These are phyloP conservation scores for Lentinula sp. DNA, from an alignment of 768 basidiomycete genomes.

Conservation along the genomic window DNA sequence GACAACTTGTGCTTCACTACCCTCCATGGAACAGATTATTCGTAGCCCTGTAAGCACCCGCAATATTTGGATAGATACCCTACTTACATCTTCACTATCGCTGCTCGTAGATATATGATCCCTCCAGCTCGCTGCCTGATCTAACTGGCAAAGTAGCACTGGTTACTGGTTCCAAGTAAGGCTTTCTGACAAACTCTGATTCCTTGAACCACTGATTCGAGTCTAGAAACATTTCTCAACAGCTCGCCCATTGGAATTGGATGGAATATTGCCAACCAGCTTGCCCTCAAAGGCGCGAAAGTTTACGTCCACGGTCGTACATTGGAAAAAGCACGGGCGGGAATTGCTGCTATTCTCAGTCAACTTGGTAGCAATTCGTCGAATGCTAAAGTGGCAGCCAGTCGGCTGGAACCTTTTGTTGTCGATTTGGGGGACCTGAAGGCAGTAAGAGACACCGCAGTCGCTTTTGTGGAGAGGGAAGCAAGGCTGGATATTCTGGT, in stretches of 20 bases:
- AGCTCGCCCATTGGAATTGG: constrained; percentile 6
- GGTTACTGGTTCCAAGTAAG: constrained; percentile 39
- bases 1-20: too few relatives aligned
- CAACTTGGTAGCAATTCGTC: neutral
- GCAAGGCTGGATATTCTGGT: neutral
- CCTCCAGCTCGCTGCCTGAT: constrained; percentile 19
- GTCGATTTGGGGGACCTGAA: constrained; percentile 2
- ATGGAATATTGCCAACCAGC: constrained; percentile 6
- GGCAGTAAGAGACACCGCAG: neutral
- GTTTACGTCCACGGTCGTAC: constrained; percentile 6
- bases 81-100: neutral
- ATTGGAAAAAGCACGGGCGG: neutral
- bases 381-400: neutral
- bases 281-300: constrained; percentile 6
- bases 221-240: neutral
- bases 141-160: constrained; percentile 29
- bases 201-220: neutral
- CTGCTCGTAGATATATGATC: neutral
- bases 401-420: neutral
- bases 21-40: neutral
- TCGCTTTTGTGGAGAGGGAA: neutral
- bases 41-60: neutral
- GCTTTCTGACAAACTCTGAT: neutral
- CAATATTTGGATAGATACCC: neutral
- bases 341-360: neutral